Conservation (phyloP, 768 basidiomycete genomes). For the Suillus decipiens region DNA sequence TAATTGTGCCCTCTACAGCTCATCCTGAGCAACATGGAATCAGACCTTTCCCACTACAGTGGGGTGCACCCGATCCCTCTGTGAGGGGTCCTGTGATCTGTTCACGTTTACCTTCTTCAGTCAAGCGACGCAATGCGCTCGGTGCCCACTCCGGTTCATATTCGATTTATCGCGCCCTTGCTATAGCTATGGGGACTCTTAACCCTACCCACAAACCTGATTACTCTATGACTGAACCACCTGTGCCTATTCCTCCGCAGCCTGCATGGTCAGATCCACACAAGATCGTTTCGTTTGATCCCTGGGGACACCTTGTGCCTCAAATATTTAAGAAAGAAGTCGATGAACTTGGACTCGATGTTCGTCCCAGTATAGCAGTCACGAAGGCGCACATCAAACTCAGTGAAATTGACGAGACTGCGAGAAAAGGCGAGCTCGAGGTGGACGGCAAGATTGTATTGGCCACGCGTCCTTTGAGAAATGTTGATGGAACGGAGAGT, state of each 20-base stretch:
- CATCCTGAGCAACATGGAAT: slow-evolving; percentile 96
- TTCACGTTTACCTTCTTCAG: slow-evolving; percentile 78
- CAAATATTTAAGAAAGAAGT: slow-evolving; percentile 64
- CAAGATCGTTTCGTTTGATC: slow-evolving; percentile 93
- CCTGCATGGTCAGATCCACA: slow-evolving; percentile 72
- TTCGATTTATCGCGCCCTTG: slow-evolving; percentile 91
- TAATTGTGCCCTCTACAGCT: slow-evolving; percentile 36
- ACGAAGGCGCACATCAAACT: slow-evolving; percentile 95
- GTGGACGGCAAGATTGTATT: slow-evolving; percentile 86
- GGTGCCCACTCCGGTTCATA: slow-evolving; percentile 94
- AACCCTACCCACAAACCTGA: slow-evolving; percentile 80
- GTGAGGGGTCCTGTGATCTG: slow-evolving; percentile 87
- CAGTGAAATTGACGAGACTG: slow-evolving; percentile 85
- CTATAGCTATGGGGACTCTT: slow-evolving; percentile 87
- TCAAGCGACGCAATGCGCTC: slow-evolving; percentile 91
- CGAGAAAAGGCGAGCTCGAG: slow-evolving; percentile 65
- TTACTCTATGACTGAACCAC: slow-evolving; percentile 82
- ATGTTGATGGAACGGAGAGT: slow-evolving; percentile 62
- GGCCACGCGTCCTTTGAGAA: slow-evolving; percentile 60
- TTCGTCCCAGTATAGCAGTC: slow-evolving; percentile 90
- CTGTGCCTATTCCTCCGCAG: slow-evolving; percentile 75
- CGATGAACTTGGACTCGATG: slow-evolving; percentile 71
- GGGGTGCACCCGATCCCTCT: slow-evolving; percentile 71
- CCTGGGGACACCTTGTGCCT: slow-evolving; percentile 88
- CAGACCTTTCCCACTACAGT: slow-evolving; percentile 71